Conservation (phyloP, 495 filamentous ascomycete genomes). For the Hypoxylon subgilvum region DNA sequence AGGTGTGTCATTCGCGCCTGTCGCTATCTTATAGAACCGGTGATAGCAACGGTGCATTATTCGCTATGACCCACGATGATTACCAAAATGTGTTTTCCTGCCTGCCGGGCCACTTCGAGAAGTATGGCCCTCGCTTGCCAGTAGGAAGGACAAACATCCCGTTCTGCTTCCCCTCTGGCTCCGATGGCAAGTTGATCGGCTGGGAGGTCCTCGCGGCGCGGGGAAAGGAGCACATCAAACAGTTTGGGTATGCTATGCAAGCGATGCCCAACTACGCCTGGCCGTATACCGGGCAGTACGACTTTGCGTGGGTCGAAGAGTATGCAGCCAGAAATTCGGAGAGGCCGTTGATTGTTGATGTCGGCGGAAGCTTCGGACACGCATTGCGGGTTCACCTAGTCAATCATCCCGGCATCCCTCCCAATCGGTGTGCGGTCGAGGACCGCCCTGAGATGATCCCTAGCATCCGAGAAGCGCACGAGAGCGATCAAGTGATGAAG, state of each 20-base stretch:
- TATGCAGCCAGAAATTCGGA: conserved; percentile 7
- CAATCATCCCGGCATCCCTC: conserved; percentile 30
- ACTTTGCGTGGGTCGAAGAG: conserved; percentile 34
- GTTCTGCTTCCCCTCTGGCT: conserved; percentile 30
- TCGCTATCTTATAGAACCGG: conserved; percentile 32
- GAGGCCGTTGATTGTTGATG: conserved; percentile 41
- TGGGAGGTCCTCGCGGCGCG: conserved; percentile 38
- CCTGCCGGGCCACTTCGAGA: conserved; percentile 44
- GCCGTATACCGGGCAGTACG: conserved; percentile 44
- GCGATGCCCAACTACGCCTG: conserved; percentile 35
- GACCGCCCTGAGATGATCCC: conserved; percentile 41
- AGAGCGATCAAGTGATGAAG: conserved; percentile 28
- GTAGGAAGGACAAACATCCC: conserved; percentile 37
- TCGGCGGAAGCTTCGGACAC: conserved; percentile 47
- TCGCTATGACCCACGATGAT: conserved; percentile 37
- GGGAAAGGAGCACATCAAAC: conserved; percentile 19
- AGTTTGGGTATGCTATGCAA: conserved; percentile 34
- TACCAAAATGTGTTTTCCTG: conserved; percentile 30
- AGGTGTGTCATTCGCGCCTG: conserved; percentile 41
- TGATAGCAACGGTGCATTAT: conserved; percentile 37
- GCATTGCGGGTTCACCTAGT: conserved; percentile 35
- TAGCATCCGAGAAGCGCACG: conserved; percentile 2
- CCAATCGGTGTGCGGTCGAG: conserved; percentile 40
- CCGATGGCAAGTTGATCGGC: conserved; percentile 27
- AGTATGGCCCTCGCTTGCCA: conserved; percentile 42